Conservation (phyloP, 208 protist genomes). For the Wallacemonas sp. region DNA sequence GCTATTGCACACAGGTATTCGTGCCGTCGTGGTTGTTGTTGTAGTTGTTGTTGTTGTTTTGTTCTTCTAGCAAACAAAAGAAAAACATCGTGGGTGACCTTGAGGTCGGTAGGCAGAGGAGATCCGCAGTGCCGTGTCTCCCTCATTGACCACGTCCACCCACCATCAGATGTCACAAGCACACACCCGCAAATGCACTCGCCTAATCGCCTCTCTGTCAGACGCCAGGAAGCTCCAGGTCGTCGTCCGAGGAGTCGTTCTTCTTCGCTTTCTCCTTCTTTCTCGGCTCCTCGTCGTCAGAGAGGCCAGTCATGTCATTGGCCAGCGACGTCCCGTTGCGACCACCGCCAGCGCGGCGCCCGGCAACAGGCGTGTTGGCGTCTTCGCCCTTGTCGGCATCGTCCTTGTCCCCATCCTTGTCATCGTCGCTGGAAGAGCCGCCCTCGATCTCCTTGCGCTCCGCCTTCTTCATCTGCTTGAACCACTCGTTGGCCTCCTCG, state of each 20-base stretch:
- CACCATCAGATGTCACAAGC: no score
- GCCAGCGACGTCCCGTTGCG: conserved; percentile 17
- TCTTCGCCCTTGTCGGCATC: conserved; percentile 24
- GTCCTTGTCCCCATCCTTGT: conserved; percentile 19
- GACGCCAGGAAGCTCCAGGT: conserved; percentile 79
- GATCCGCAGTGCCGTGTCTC: no score
- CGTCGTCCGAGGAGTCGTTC: conserved; percentile 55
- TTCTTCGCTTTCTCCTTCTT: conserved; percentile 34
- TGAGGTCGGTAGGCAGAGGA: no score
- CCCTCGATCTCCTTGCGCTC: conserved; percentile 66
- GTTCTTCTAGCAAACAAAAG: no score
- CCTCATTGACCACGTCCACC: no score
- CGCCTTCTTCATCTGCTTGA: conserved; percentile 79
- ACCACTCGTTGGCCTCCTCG: conserved; percentile 93
- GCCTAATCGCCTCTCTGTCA: no score
- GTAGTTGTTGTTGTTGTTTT: no score
- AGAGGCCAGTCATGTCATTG: conserved; percentile 39
- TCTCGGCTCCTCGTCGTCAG: conserved; percentile 37
- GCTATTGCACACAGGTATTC: no score
- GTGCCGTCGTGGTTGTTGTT: no score
- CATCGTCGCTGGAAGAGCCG: conserved; percentile 37
- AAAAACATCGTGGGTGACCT: no score
- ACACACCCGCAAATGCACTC: no score
- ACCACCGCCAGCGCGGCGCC: conserved; percentile 19
- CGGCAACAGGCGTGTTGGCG: conserved; percentile 13